Evolutionary conservation across 164 flowering plant species (phyloP), one percentile per base, ranked within the genome.

Genomic region (Vitis rupestris): DNA sequence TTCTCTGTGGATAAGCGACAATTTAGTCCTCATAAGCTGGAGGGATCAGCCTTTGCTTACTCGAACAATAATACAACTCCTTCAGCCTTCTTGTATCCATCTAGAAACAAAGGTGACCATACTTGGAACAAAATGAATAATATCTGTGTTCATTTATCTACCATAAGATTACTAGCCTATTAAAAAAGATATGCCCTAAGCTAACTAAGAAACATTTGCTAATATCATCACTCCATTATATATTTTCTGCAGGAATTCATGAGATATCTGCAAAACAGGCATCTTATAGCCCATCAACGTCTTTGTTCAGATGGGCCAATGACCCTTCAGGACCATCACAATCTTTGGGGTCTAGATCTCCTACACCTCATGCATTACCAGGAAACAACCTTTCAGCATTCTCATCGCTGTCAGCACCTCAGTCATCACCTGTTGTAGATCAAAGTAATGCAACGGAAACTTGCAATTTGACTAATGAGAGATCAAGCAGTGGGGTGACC

Each of bases 221-320:
- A 16, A 69, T 60, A 13, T 53, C 56, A 11, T 14, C 49, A 12
- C 51, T 59, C 49, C 30, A 2, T 58, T 50, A 60, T 49, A 2
- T 78, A 57, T 50, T 59, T 75, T 61, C 23, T 67, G 72, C 78
- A 85, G 90, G 77, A 58, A 59, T 68, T 74, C 78, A 59, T 50
- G 81, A 66, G 51, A 52, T 68, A 55, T 14, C 65, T 54, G 66
- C 76, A 66, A 75, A 71, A 63, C 81, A 74, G 67, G 57, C 68
- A 15, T 68, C 82, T 54, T 72, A 66, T 72, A 68, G 63, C 44
- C 66, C 72, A 56, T 67, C 80, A 74, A 65, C 65, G 66, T 74
- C 76, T 54, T 72, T 71, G 16, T 81, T 80, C 75, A 76, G 73
- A 62, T 74, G 78, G 82, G 75, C 74, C 50, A 70, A 70, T 65